Percentiles rank a stretch among this genome's conserved stretches.
Evolutionary conservation across 345 rosid genomes (phyloP).

Genomic region (Psidium friedrichsthalianum): DNA sequence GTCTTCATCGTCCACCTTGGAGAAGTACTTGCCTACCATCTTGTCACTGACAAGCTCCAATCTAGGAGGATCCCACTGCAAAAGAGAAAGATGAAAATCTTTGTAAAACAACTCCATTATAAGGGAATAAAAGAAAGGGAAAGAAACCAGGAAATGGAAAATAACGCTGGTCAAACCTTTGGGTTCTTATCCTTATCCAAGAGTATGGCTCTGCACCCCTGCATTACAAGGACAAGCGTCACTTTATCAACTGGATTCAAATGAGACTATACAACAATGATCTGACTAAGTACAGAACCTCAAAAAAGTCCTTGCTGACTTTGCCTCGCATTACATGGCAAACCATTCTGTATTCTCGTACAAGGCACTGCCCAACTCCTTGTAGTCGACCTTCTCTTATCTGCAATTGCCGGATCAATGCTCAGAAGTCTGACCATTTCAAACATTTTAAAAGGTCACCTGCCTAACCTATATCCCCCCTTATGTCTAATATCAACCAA

Average conservation of each 20-base stretch:
- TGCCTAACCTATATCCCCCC: background rate
- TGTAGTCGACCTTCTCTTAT: constrained; percentile 84
- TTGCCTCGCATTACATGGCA: constrained; percentile 74
- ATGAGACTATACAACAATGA: background rate
- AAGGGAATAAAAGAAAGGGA: background rate
- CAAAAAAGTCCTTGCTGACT: constrained; percentile 75
- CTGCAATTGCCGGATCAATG: constrained; percentile 17
- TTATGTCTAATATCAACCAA: background rate
- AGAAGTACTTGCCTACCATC: constrained; percentile 53
- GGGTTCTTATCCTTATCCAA: constrained; percentile 80
- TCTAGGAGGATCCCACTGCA: constrained; percentile 70
- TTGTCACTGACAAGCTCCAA: constrained; percentile 42
- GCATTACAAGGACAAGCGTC: constrained; percentile 2
- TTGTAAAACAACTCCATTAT: background rate
- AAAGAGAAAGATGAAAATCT: background rate
- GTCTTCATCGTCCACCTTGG: constrained; percentile 32
- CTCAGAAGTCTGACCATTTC: background rate
- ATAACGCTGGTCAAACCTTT: constrained; percentile 29
- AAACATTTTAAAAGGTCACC: background rate
- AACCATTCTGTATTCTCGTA: constrained; percentile 80
- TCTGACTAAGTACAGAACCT: constrained; percentile 32
- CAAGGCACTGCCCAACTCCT: constrained; percentile 75
- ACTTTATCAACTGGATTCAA: background rate
- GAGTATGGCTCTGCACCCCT: constrained; percentile 94
- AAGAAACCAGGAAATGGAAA: background rate